These are phyloP conservation scores for Lipomyces yamanashiensis DNA, from an alignment of 805 yeast genomes.

Conservation along the genomic window DNA sequence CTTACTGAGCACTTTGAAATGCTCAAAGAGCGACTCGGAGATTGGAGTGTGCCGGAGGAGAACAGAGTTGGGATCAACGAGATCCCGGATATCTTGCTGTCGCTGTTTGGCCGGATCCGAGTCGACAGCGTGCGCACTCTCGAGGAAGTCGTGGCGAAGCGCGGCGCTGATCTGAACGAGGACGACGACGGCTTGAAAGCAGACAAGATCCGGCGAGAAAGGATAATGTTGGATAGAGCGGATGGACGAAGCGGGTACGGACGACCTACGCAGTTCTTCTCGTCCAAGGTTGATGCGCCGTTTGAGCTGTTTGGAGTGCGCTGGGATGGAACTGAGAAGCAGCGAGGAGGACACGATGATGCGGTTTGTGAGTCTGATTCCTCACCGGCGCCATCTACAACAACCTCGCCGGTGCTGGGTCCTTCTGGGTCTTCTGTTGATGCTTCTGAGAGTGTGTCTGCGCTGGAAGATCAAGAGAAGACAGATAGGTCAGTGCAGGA, in stretches of 20 bases:
- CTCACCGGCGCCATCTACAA: background rate
- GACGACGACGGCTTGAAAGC: background rate
- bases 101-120: constrained; percentile 26
- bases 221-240: background rate
- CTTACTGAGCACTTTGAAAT: constrained; percentile 6
- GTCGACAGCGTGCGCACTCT: constrained; percentile 9
- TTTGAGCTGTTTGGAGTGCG: constrained; percentile 29
- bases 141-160: background rate
- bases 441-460: background rate
- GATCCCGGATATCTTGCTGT: constrained; percentile 25
- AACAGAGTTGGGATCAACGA: constrained; percentile 16
- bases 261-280: constrained; percentile 20
- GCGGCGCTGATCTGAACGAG: background rate
- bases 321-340: constrained; percentile 19
- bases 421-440: background rate
- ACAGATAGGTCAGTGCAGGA: background rate
- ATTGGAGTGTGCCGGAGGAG: constrained; percentile 23
- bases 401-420: background rate
- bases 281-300: constrained; percentile 28
- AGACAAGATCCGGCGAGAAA: background rate
- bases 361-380: constrained; percentile 3
- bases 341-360: background rate
- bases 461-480: background rate
- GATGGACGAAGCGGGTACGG: constrained; percentile 12
- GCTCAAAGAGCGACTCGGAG: constrained; percentile 1